phyloP scores from a whole-genome alignment of 2,329 filamentous ascomycete genomes.

The Fusarium sp. region DNA sequence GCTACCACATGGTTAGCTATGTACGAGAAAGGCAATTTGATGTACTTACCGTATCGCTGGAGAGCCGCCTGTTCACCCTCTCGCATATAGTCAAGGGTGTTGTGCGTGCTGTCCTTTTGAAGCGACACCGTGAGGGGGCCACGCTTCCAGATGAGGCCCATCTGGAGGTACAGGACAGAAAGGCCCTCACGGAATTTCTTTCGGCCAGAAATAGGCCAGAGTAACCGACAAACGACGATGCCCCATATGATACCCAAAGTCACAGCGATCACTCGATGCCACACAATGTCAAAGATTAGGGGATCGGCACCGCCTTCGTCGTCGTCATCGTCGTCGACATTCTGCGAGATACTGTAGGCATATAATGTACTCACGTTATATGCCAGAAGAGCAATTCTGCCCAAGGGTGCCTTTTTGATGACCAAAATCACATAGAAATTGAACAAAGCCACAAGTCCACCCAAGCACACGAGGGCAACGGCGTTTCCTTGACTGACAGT shows the following conservation, averaged over 20 bases:
- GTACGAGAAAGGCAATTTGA: neutral
- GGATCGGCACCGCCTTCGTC: conserved; percentile 89
- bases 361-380: conserved; percentile 97
- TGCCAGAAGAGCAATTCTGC: conserved; percentile 91
- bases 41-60: conserved; percentile 73
- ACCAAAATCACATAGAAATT: conserved; percentile 93
- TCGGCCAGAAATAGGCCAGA: conserved; percentile 94
- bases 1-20: conserved; percentile 52
- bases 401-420: conserved; percentile 86
- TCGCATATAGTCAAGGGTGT: conserved; percentile 79
- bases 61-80: conserved; percentile 89
- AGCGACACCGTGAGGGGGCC: conserved; percentile 84
- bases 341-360: conserved; percentile 87
- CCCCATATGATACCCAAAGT: conserved; percentile 92
- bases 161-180: conserved; percentile 90
- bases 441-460: conserved; percentile 82
- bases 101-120: conserved; percentile 66
- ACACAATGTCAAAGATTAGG: conserved; percentile 86
- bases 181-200: conserved; percentile 90
- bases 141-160: conserved; percentile 96
- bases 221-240: conserved; percentile 85
- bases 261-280: conserved; percentile 89
- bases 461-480: conserved; percentile 80
- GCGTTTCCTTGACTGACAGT: conserved; percentile 79
- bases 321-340: conserved; percentile 83